A percentile compares a stretch with the other conserved stretches of the same genome.
These are phyloP conservation scores for Brassica incana DNA, from an alignment of 345 rosid genomes.

Conservation along the genomic window DNA sequence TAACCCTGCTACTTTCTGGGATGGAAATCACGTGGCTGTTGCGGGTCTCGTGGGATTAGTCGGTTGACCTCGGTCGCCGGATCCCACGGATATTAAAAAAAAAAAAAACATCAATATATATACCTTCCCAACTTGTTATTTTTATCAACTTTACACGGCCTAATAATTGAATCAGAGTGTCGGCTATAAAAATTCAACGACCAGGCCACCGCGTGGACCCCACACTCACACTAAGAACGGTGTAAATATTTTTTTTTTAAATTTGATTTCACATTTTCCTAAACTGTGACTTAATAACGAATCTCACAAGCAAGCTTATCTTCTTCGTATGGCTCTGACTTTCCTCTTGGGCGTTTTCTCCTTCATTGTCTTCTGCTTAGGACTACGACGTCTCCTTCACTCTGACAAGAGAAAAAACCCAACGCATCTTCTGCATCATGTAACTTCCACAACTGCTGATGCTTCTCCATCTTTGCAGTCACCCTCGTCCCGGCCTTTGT, in stretches of 20 bases:
- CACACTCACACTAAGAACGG: neutral
- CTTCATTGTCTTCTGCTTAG: neutral
- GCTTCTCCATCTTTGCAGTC: neutral
- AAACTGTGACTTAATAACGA: neutral
- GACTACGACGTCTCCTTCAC: constrained; percentile 7
- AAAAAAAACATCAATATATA: no score
- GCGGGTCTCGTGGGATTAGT: no score
- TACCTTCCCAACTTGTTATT: neutral
- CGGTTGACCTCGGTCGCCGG: no score
- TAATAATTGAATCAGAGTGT: neutral
- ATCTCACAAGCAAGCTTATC: neutral
- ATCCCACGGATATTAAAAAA: no score
- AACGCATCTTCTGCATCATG: neutral
- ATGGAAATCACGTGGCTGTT: no score
- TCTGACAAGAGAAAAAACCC: neutral
- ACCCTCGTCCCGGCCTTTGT: neutral
- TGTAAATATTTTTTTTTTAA: neutral
- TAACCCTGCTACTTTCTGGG: no score
- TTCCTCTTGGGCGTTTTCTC: neutral
- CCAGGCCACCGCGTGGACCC: neutral
- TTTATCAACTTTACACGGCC: neutral
- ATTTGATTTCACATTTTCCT: neutral
- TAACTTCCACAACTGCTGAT: neutral
- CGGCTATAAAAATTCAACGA: neutral
- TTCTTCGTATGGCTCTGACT: constrained; percentile 9